Percentiles rank a stretch among this genome's conserved stretches.
Evolutionary conservation across 2,329 filamentous ascomycete genomes (phyloP).

Genomic region (Exserohilum turcica): DNA sequence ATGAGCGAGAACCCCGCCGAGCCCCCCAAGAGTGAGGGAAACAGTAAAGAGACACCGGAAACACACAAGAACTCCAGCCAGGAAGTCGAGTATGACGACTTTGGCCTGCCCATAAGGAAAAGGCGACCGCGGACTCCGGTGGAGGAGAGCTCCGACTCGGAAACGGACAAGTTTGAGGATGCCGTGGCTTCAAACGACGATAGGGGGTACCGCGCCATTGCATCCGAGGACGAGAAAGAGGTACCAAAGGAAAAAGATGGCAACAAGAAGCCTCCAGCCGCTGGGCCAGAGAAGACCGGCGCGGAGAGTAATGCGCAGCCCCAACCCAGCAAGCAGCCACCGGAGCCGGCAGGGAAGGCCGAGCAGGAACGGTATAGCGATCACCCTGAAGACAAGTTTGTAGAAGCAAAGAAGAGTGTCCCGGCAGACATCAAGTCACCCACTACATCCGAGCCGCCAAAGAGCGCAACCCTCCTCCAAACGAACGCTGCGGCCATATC

Average conservation of each 20-base stretch:
- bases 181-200: constrained; percentile 30
- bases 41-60: constrained; percentile 19
- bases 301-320: constrained; percentile 15
- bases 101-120: constrained; percentile 69
- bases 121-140: constrained; percentile 40
- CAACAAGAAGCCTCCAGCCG: constrained; percentile 8
- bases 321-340: constrained; percentile 21
- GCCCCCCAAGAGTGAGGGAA: constrained; percentile 33
- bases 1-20: constrained; percentile 38
- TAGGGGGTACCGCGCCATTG: constrained; percentile 33
- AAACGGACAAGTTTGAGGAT: constrained; percentile 38
- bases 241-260: constrained; percentile 13
- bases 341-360: constrained; percentile 13
- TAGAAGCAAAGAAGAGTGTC: constrained; percentile 5
- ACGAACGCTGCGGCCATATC: constrained; percentile 56
- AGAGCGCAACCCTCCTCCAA: constrained; percentile 19
- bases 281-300: constrained; percentile 7
- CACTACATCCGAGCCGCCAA: constrained; percentile 12
- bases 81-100: constrained; percentile 67
- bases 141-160: constrained; percentile 33
- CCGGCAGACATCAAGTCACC: constrained; percentile 1
- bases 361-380: constrained; percentile 14
- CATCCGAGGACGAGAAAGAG: constrained; percentile 27
- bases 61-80: constrained; percentile 15
- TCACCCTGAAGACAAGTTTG: constrained; percentile 1